A percentile compares a stretch with the other conserved stretches of the same genome.
phyloP scores from a whole-genome alignment of 495 filamentous ascomycete species.

The Xylaria telfairii region DNA sequence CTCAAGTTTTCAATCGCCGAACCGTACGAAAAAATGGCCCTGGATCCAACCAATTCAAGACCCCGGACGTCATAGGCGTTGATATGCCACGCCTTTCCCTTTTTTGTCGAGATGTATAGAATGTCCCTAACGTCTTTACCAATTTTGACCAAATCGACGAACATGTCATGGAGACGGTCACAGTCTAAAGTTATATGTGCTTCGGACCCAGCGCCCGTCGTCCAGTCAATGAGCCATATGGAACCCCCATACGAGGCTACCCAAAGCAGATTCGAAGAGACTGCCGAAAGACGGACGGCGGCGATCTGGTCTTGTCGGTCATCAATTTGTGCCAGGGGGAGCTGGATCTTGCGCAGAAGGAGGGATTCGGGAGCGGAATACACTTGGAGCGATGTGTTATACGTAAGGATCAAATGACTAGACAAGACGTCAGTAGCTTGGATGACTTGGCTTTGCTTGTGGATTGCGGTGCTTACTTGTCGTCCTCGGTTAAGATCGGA shows the following conservation, averaged over 20 bases:
- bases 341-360: slow-evolving; percentile 66
- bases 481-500: slow-evolving; percentile 78
- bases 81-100: slow-evolving; percentile 46
- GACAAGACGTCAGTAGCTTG: slow-evolving; percentile 37
- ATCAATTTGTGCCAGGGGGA: slow-evolving; percentile 32
- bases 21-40: slow-evolving; percentile 40
- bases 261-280: slow-evolving; percentile 65
- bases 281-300: slow-evolving; percentile 65
- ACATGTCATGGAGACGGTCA: slow-evolving; percentile 43
- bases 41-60: slow-evolving; percentile 31
- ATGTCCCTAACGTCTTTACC: slow-evolving; percentile 46
- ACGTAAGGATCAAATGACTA: slow-evolving; percentile 72
- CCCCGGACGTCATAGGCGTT: slow-evolving; percentile 46
- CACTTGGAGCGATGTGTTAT: slow-evolving; percentile 71
- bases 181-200: slow-evolving; percentile 42
- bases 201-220: slow-evolving; percentile 56
- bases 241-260: slow-evolving; percentile 69
- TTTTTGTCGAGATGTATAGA: slow-evolving; percentile 46
- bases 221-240: slow-evolving; percentile 81
- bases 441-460: background rate
- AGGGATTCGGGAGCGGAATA: slow-evolving; percentile 83
- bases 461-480: slow-evolving; percentile 65
- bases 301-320: slow-evolving; percentile 48
- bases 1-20: slow-evolving; percentile 43
- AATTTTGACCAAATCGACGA: slow-evolving; percentile 49